Conservation (phyloP, 2,329 filamentous ascomycete species). For the Diaporthe eres region DNA sequence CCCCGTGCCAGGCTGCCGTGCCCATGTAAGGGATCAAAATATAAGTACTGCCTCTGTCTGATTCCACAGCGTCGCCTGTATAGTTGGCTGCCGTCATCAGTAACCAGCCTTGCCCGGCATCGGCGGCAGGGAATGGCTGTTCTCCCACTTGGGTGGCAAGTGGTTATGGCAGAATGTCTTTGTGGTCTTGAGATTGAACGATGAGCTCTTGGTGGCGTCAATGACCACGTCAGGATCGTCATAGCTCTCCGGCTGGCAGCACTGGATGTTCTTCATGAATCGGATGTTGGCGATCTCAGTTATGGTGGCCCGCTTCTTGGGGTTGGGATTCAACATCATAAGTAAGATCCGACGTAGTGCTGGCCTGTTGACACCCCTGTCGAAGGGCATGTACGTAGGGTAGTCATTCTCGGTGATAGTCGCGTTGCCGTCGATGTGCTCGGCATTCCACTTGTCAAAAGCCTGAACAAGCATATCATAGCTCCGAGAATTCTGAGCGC, state of each 20-base stretch:
- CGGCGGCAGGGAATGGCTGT: conserved; percentile 58
- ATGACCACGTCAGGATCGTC: conserved; percentile 74
- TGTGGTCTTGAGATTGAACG: conserved; percentile 57
- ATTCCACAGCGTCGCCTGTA: neutral
- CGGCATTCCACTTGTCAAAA: conserved; percentile 77
- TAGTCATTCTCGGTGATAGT: conserved; percentile 71
- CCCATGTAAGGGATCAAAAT: neutral
- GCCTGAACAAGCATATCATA: conserved; percentile 76
- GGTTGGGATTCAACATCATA: conserved; percentile 87
- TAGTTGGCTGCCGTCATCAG: conserved; percentile 46
- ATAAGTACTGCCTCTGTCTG: neutral
- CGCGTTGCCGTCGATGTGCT: conserved; percentile 58
- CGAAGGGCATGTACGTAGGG: conserved; percentile 75
- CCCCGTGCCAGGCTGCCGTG: neutral
- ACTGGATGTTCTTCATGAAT: conserved; percentile 83
- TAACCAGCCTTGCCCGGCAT: conserved; percentile 71
- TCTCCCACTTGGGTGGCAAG: conserved; percentile 62
- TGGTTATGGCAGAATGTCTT: conserved; percentile 74
- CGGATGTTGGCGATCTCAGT: conserved; percentile 76
- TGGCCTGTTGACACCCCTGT: conserved; percentile 75
- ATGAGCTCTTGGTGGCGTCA: conserved; percentile 71
- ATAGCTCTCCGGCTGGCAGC: conserved; percentile 81
- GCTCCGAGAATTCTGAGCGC: conserved; percentile 61
- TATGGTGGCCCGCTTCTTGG: conserved; percentile 78
- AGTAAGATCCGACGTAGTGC: conserved; percentile 79